Evolutionary conservation across 225 moss, liverwort and hornwort species (phyloP), one percentile per base, ranked within the genome.

Genomic region (Marchantia paleacea): DNA sequence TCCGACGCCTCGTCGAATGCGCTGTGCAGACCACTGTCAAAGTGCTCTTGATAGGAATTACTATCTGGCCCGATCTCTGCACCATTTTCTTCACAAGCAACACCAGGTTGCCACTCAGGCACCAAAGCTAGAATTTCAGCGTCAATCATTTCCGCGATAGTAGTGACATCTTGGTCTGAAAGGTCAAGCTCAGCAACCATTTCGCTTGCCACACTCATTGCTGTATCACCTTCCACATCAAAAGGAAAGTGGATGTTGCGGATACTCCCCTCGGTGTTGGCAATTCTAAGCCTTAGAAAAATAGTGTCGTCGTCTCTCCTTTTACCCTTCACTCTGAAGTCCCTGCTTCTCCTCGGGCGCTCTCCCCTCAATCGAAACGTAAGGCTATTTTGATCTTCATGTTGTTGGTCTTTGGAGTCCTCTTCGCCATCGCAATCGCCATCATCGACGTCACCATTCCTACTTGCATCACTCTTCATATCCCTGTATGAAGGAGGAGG

Each of bases 231-330:
- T 72, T 94, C 95, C 77, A 99, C 85, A 69, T 92, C 93, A 83
- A 99, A 99, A 52, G 97, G 97, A 82, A 99, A 99, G 83, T 99
- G 95, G 39, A 99, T 94, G 78, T 99, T 94, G 58, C 97, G 91
- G 73, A 90, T 90, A 75, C 93, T 90, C 82, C 97, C 97, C 72
- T 94, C 90, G 29, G 78, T 91, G 85, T 99, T 92, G 82, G 91
- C 97, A 86, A 99, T 99, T 61, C 95, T 90, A 73, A 99, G 87
- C 85, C 93, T 90, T 75, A 95, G 81, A 71, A 91, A 95, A 65
- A 99, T 87, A 5, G 95, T 95, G 12, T 92, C 91, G 31, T 99
- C 93, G 73, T 99, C 93, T 79, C 89, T 90, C 73, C 93, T 91
- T 85, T 95, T 95, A 16, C 97, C 97, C 81, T 99, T 99, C 64